Conservation (phyloP, 441 rosid species). For the Adansonia rubrostipa region DNA sequence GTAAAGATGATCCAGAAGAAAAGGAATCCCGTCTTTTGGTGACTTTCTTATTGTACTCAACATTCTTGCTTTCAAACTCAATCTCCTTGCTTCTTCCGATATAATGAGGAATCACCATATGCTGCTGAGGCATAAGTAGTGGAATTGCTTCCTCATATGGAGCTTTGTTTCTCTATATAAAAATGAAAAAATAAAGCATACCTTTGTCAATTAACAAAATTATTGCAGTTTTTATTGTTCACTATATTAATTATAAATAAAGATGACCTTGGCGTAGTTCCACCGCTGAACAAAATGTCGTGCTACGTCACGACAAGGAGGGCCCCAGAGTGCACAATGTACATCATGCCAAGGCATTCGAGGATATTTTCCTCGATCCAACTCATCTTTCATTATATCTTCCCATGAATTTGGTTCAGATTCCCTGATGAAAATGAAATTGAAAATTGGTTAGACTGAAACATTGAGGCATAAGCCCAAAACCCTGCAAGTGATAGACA, state of each 20-base stretch:
- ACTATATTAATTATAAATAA: slow-evolving; percentile 12
- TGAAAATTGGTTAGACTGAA: slow-evolving; percentile 4
- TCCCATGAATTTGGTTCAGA: slow-evolving; percentile 99
- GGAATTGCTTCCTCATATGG: slow-evolving; percentile 95
- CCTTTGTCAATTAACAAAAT: slow-evolving; percentile 13
- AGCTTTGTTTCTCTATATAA: slow-evolving; percentile 87
- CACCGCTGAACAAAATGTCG: slow-evolving; percentile 99
- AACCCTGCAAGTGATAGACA: slow-evolving; percentile 20
- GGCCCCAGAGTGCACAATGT: slow-evolving; percentile 99
- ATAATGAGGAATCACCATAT: slow-evolving; percentile 99
- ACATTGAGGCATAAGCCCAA: background rate
- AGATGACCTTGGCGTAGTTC: slow-evolving; percentile 96
- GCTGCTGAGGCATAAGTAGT: slow-evolving; percentile 96
- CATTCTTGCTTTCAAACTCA: slow-evolving; percentile 35
- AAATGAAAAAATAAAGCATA: slow-evolving; percentile 26
- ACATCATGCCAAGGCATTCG: slow-evolving; percentile 99
- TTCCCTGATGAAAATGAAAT: slow-evolving; percentile 59
- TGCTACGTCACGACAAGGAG: slow-evolving; percentile 95
- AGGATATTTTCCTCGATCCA: slow-evolving; percentile 89
- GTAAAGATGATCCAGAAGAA: slow-evolving; percentile 74
- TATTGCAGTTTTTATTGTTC: background rate
- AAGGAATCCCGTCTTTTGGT: slow-evolving; percentile 74
- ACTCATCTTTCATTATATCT: slow-evolving; percentile 90
- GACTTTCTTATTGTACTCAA: slow-evolving; percentile 47
- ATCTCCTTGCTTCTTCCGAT: slow-evolving; percentile 57